phyloP scores from a whole-genome alignment of 78 protist species.

The Dictyostelium discoideum region DNA sequence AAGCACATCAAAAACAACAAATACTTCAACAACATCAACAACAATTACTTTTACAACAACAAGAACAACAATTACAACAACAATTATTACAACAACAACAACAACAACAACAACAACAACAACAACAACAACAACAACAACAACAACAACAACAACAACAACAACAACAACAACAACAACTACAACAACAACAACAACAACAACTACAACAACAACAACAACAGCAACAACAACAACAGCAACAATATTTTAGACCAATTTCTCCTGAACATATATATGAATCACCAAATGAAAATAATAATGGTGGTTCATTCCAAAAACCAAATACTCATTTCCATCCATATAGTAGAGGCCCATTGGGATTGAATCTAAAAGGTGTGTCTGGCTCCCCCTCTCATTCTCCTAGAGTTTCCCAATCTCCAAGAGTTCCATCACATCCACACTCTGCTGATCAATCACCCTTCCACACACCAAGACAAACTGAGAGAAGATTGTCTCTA shows the following conservation, averaged over 20 bases:
- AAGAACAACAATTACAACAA: background rate
- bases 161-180: background rate
- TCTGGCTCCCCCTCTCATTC: background rate
- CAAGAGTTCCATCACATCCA: slow-evolving; percentile 5
- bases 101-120: slow-evolving; percentile 2
- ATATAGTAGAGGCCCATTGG: background rate
- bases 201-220: slow-evolving; percentile 9
- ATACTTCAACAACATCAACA: slow-evolving; percentile 13
- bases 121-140: background rate
- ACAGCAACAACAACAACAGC: slow-evolving; percentile 30
- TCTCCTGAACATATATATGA: background rate
- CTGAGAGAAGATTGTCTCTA: slow-evolving; percentile 34
- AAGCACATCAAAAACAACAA: slow-evolving; percentile 42
- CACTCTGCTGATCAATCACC: background rate
- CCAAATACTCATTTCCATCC: slow-evolving; percentile 21
- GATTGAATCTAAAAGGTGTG: slow-evolving; percentile 7
- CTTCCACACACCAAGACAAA: slow-evolving; percentile 18
- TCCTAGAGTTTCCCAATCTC: background rate
- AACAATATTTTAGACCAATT: slow-evolving; percentile 9
- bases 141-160: slow-evolving; percentile 41
- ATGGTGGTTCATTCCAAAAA: background rate
- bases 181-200: background rate
- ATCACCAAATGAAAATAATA: background rate
- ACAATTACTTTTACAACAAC: background rate
- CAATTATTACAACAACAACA: background rate